Evolutionary conservation across 2,329 filamentous ascomycete genomes (phyloP), one percentile per base, ranked within the genome.

Genomic region (Aureobasidium namibiae): DNA sequence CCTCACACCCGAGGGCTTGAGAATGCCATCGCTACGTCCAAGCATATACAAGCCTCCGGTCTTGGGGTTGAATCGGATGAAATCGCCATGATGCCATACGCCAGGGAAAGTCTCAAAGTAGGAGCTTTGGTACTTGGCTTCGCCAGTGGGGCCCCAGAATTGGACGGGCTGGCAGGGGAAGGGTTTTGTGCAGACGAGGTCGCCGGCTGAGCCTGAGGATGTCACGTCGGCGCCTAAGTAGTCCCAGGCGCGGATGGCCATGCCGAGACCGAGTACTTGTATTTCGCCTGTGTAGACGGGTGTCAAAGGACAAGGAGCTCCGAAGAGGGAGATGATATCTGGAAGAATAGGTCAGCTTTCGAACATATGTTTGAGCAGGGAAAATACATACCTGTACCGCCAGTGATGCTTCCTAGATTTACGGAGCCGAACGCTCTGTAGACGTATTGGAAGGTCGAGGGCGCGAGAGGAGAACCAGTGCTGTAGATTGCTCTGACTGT

Each of bases 21-120:
- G 76, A 6, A 97, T 89, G 4, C 94, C 94, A 67, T 99, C 92
- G 54, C 88, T 94, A 26, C 92, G 83, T 2, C 94, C 92, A 0
- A 97, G 81, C 92, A 97, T 97, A 64, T 90, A 80, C 10, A 97
- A 75, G 0, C 91, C 90, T 13, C 89, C 86, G 0, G 89, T 94
- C 16, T 75, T 68, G 0, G 84, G 81, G 65, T 91, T 87, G 68
- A 88, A 76, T 23, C 82, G 78, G 34, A 96, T 83, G 69, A 96
- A 97, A 73, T 99, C 94, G 31, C 92, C 92, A 68, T 99, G 92
- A 69, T 96, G 91, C 94, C 94, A 97, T 14, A 90, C 80, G 1
- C 78, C 76, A 0, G 80, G 76, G 70, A 96, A 97, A 7, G 85
- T 83, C 62, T 94, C 89, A 67, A 99, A 99, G 73, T 99, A 99